Base-by-base conservation (phyloP, 2,329 filamentous ascomycete species). In the Botryotinia convoluta region DNA sequence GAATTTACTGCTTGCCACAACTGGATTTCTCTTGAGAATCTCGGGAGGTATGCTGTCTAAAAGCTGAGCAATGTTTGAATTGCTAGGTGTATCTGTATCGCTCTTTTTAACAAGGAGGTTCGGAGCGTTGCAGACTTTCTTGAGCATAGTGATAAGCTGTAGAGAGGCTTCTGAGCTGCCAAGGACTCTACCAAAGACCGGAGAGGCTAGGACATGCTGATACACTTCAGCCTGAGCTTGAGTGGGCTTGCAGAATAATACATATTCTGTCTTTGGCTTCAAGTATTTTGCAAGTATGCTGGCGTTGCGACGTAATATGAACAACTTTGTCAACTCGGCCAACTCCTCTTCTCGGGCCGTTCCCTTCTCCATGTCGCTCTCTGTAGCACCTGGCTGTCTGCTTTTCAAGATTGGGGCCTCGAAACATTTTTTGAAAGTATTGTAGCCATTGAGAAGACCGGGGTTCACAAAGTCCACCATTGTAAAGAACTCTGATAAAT, bases 221-320 rank as follows among this genome's bases (percentile, higher is more conserved):
- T 99, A 99, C 0, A 98, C 84, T 74, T 98, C 94, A 4, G 94
- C 93, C 80, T 99, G 96, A 76, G 95, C 94, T 51, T 91, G 88
- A 0, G 94, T 97, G 81, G 98, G 90, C 0, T 95, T 96, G 0
- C 96, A 96, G 78, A 96, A 98, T 0, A 99, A 84, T 1, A 99
- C 93, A 77, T 98, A 99, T 82, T 99, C 96, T 20, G 96, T 90
- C 84, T 99, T 99, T 82, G 95, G 95, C 0, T 95, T 95, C 22
- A 99, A 86, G 61, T 94, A 90, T 3, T 91, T 91, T 65, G 97
- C 93, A 0, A 99, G 94, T 78, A 99, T 95, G 0, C 93, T 92
- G 82, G 98, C 98, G 74, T 98, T 89, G 26, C 96, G 88, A 4
- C 96, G 89, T 6, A 99, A 86, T 6, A 99, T 86, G 79, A 99